Base-by-base conservation (phyloP, 352 stramenopile species). In the Vaucheria bursata region DNA sequence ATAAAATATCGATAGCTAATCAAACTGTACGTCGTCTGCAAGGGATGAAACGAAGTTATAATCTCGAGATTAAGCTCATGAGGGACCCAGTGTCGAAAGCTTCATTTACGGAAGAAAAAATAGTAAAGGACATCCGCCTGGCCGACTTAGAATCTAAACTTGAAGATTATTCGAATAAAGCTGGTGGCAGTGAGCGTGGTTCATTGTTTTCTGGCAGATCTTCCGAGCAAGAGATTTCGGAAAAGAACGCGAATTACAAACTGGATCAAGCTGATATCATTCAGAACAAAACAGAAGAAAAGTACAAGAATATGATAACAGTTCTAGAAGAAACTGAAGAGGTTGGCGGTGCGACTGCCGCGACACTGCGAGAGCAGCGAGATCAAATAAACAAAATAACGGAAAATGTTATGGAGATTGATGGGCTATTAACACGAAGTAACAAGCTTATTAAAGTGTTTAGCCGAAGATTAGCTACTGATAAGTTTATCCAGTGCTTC, bases 401-500 rank as follows among this genome's bases (percentile, higher is more conserved):
- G 6, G 78, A 83, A 45, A 37, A 74, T 2, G 78, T 71, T 49
- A 83, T 81, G 64, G 73, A 77, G 78, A 83, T 83, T 33, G 78
- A 83, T 50, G 45, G 72, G 0, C 34, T 81, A 32, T 70, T 83
- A 31, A 83, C 72, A 31, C 69, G 78, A 33, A 65, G 71, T 59
- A 66, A 83, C 73, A 76, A 77, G 25, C 73, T 83, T 7, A 49
- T 83, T 1, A 77, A 73, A 37, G 64, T 81, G 5, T 83, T 81
- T 73, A 73, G 64, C 0, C 74, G 78, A 40, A 52, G 78, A n/a
- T 73, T 83, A 53, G 78, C 78, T 66, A 83, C 78, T 3, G 78
- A 83, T 33, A 83, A 83, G 78, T 81, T 83, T 8, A 83, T 83
- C 66, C 78, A 83, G 68, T 79, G 73, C 33, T 83, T 83, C 35